These are phyloP conservation scores for Hirschfeldia incana DNA, from an alignment of 345 rosid genomes.

Conservation along the genomic window DNA sequence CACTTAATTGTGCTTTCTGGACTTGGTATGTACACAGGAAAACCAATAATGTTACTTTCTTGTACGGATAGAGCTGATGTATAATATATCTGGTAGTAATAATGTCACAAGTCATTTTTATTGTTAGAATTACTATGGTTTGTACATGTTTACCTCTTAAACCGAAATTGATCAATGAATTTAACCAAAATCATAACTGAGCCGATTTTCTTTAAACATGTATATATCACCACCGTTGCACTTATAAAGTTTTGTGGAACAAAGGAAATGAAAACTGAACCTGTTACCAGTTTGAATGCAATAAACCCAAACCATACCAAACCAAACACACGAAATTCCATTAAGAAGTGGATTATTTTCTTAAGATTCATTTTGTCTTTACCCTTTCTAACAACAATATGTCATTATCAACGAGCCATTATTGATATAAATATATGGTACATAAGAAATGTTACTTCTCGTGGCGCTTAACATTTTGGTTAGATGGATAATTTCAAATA, in stretches of 20 bases:
- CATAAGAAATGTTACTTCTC: conserved; percentile 13
- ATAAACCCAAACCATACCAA: not conserved
- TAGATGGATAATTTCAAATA: conserved; percentile 15
- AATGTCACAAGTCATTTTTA: conserved; percentile 4
- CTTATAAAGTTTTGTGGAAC: not conserved
- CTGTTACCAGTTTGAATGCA: not conserved
- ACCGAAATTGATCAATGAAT: not conserved
- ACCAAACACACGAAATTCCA: not conserved
- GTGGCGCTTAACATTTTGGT: conserved; percentile 29
- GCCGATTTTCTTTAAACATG: not conserved
- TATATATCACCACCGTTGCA: not conserved
- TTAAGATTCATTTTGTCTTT: not conserved
- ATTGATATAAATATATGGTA: conserved; percentile 17
- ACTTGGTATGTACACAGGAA: conserved; percentile 15
- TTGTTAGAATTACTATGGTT: not conserved
- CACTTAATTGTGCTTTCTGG: conserved; percentile 22
- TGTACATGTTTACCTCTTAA: not conserved
- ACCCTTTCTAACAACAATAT: not conserved
- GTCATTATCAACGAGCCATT: conserved; percentile 18
- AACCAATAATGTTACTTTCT: conserved; percentile 30
- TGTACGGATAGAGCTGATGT: conserved; percentile 29
- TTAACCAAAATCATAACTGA: not conserved
- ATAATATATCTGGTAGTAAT: conserved; percentile 21
- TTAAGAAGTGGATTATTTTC: not conserved
- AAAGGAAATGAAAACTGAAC: not conserved